These are phyloP conservation scores for Saccharomycopsis sp. DNA, from an alignment of 805 yeast genomes.

Conservation along the genomic window DNA sequence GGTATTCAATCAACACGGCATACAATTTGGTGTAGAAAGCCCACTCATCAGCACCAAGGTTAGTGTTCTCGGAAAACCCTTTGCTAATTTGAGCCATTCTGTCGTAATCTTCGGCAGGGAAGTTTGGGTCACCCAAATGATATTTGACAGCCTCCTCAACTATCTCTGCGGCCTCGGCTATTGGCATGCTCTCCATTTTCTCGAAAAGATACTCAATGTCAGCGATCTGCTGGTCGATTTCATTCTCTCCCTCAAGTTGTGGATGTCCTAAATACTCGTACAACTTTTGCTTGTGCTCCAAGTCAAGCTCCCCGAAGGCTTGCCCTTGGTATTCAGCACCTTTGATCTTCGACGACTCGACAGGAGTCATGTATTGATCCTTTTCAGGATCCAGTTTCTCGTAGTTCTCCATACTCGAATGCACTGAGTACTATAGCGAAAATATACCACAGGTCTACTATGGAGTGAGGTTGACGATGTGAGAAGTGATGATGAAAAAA, in stretches of 20 bases:
- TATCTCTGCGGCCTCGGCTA: conserved; percentile 35
- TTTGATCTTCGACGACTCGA: background rate
- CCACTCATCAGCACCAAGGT: conserved; percentile 21
- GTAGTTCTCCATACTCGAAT: background rate
- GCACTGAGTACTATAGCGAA: background rate
- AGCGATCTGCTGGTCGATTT: background rate
- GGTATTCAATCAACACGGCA: conserved; percentile 34
- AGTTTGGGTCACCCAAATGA: conserved; percentile 43
- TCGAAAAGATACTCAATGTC: conserved; percentile 10
- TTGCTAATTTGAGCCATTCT: conserved; percentile 28
- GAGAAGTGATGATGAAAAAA: too few relatives aligned
- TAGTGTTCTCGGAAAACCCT: conserved; percentile 23
- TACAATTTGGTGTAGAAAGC: conserved; percentile 23
- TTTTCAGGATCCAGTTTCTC: background rate
- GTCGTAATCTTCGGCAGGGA: conserved; percentile 33
- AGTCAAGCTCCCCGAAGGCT: background rate
- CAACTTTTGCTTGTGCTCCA: conserved; percentile 1
- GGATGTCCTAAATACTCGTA: conserved; percentile 5
- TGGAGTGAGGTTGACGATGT: too few relatives aligned
- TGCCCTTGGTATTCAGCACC: background rate
- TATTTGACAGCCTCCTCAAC: conserved; percentile 33
- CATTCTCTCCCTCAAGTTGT: background rate
- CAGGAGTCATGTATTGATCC: background rate
- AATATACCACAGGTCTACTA: background rate
- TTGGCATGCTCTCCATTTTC: conserved; percentile 30